Conservation (phyloP, 2,329 filamentous ascomycete species). For the Colletotrichum horii region DNA sequence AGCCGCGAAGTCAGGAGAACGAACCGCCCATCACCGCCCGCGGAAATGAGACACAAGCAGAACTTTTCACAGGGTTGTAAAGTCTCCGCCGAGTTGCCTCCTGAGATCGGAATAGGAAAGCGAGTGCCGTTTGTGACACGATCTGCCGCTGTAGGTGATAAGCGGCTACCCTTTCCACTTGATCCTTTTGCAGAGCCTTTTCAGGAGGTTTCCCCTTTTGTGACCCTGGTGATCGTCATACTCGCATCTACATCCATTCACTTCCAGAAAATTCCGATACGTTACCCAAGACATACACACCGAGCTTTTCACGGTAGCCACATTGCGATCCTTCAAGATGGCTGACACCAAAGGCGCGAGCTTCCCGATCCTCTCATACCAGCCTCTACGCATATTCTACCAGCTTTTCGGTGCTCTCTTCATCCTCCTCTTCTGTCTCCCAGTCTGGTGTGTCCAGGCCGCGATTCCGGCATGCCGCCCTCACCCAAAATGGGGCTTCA, state of each 20-base stretch:
- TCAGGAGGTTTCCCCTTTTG: not conserved
- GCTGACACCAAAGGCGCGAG: not conserved
- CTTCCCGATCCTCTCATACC: not conserved
- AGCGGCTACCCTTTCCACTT: not conserved
- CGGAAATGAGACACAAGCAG: not conserved
- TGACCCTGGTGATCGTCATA: not conserved
- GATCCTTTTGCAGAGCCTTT: not conserved
- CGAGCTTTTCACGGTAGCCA: not conserved
- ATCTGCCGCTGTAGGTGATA: not conserved
- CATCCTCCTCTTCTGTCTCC: not conserved
- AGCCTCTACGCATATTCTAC: not conserved
- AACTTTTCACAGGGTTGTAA: not conserved
- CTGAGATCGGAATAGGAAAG: not conserved
- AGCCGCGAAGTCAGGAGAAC: not conserved
- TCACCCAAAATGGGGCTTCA: slow-evolving; percentile 10
- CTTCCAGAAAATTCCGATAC: not conserved
- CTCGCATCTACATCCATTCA: not conserved
- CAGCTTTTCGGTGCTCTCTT: not conserved
- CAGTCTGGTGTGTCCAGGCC: not conserved
- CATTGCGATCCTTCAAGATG: not conserved
- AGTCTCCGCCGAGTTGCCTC: not conserved
- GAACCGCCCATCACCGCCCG: not conserved
- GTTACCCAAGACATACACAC: not conserved
- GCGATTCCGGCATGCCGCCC: not conserved
- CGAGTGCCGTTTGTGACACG: not conserved